These are phyloP conservation scores for Rutidosis leptorrhynchoides DNA, from an alignment of 129 eudicot genomes.

Conservation along the genomic window DNA sequence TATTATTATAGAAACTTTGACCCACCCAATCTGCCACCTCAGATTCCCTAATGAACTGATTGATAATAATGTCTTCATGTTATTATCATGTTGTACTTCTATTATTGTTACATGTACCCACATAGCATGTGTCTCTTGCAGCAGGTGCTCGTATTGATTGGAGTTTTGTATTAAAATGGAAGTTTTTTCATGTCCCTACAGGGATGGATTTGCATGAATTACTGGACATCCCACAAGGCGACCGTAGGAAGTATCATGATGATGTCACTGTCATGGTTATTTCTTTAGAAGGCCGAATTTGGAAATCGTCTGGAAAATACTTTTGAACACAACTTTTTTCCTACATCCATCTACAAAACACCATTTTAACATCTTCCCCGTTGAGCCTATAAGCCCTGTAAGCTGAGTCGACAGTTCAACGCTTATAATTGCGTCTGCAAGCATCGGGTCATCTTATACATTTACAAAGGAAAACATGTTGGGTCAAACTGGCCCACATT, in stretches of 20 bases:
- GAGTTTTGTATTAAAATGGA: not conserved
- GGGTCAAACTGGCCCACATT: not conserved
- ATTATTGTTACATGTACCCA: not conserved
- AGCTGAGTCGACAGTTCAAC: constrained; percentile 6
- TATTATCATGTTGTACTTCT: constrained; percentile 9
- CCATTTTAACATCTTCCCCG: not conserved
- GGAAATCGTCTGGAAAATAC: constrained; percentile 91
- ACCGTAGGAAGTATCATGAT: constrained; percentile 86
- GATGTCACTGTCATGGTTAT: constrained; percentile 86
- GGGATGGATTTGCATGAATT: constrained; percentile 91
- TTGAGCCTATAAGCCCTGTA: constrained; percentile 3
- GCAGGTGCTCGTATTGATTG: constrained; percentile 2
- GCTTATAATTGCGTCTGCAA: not conserved
- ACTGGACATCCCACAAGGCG: constrained; percentile 90
- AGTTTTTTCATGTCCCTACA: constrained; percentile 27
- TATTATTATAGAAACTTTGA: not conserved
- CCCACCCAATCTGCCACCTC: not conserved
- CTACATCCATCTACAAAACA: constrained; percentile 11
- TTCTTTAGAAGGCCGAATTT: constrained; percentile 85
- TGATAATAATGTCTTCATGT: not conserved
- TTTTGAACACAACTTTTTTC: constrained; percentile 29
- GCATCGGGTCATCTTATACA: not conserved
- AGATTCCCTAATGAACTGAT: not conserved
- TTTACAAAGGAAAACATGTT: not conserved
- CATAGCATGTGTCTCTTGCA: constrained; percentile 7